phyloP scores from a whole-genome alignment of 2,329 filamentous ascomycete species.

The Ceratocystis alfenasii region DNA sequence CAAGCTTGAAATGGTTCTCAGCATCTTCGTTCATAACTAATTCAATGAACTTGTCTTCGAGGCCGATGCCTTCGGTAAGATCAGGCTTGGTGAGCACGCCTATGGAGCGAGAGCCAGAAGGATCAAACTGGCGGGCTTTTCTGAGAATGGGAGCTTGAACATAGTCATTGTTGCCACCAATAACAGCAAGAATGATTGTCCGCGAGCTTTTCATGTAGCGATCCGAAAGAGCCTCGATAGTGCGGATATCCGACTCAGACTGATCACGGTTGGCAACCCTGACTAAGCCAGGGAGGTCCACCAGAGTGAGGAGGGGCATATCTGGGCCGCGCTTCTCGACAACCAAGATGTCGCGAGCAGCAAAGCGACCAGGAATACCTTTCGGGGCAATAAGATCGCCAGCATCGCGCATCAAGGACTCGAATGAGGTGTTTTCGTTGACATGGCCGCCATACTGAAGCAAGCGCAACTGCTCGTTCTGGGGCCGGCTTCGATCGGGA shows the following conservation, averaged over 20 bases:
- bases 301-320: slow-evolving; percentile 47
- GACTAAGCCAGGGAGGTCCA: slow-evolving; percentile 50
- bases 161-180: slow-evolving; percentile 44
- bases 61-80: slow-evolving; percentile 40
- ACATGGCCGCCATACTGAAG: slow-evolving; percentile 39
- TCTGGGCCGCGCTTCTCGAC: slow-evolving; percentile 48
- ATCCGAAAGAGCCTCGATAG: slow-evolving; percentile 41
- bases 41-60: slow-evolving; percentile 44
- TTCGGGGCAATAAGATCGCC: slow-evolving; percentile 41
- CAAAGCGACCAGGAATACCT: slow-evolving; percentile 40
- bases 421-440: slow-evolving; percentile 36
- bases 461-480: slow-evolving; percentile 37
- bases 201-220: slow-evolving; percentile 45
- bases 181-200: slow-evolving; percentile 44
- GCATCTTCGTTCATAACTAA: slow-evolving; percentile 40
- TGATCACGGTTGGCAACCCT: slow-evolving; percentile 42
- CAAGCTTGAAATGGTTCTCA: slow-evolving; percentile 40
- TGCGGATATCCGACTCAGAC: slow-evolving; percentile 40
- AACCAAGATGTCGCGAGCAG: slow-evolving; percentile 42
- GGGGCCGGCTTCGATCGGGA: slow-evolving; percentile 38
- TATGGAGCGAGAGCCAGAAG: slow-evolving; percentile 38
- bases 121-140: slow-evolving; percentile 41
- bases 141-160: slow-evolving; percentile 41
- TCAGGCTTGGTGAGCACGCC: slow-evolving; percentile 44
- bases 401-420: slow-evolving; percentile 40